Evolutionary conservation across 768 basidiomycete genomes (phyloP).

Genomic region (Mycena polygramma): DNA sequence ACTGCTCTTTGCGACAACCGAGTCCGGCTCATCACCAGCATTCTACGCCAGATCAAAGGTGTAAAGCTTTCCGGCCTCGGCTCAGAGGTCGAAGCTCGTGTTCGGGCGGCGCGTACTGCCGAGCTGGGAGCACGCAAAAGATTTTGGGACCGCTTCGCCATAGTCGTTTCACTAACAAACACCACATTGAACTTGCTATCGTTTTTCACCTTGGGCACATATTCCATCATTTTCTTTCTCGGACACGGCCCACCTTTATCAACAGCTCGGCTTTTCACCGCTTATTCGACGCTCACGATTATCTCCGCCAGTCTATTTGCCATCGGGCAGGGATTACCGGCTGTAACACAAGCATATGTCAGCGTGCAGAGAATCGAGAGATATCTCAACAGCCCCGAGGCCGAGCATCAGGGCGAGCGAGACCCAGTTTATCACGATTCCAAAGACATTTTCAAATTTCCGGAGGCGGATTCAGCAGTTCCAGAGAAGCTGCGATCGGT

Average conservation of each 20-base stretch:
- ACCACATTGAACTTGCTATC: slow-evolving; percentile 25
- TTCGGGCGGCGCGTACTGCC: slow-evolving; percentile 24
- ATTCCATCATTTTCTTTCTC: slow-evolving; percentile 29
- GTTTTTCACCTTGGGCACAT: slow-evolving; percentile 27
- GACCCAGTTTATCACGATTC: neutral
- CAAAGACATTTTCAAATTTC: slow-evolving; percentile 1
- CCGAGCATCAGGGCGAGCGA: slow-evolving; percentile 2
- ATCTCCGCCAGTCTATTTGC: slow-evolving; percentile 25
- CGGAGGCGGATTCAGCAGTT: neutral
- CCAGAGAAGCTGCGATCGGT: slow-evolving; percentile 9
- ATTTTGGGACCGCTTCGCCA: slow-evolving; percentile 31
- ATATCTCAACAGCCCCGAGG: slow-evolving; percentile 30
- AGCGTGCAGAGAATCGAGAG: slow-evolving; percentile 31
- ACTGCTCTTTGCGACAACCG: slow-evolving; percentile 29
- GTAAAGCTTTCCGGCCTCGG: slow-evolving; percentile 32
- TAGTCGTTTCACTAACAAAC: slow-evolving; percentile 28
- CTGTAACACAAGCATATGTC: slow-evolving; percentile 30
- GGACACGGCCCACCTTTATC: slow-evolving; percentile 25
- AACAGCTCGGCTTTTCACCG: slow-evolving; percentile 33
- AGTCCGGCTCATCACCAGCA: slow-evolving; percentile 28
- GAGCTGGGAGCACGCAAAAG: slow-evolving; percentile 31
- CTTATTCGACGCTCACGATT: slow-evolving; percentile 32
- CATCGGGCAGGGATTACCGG: slow-evolving; percentile 31
- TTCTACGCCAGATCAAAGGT: slow-evolving; percentile 30
- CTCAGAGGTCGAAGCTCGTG: slow-evolving; percentile 26